Evolutionary conservation across 2,329 filamentous ascomycete species (phyloP), one percentile per base, ranked within the genome.

Genomic region (Aspergillus neoniger): DNA sequence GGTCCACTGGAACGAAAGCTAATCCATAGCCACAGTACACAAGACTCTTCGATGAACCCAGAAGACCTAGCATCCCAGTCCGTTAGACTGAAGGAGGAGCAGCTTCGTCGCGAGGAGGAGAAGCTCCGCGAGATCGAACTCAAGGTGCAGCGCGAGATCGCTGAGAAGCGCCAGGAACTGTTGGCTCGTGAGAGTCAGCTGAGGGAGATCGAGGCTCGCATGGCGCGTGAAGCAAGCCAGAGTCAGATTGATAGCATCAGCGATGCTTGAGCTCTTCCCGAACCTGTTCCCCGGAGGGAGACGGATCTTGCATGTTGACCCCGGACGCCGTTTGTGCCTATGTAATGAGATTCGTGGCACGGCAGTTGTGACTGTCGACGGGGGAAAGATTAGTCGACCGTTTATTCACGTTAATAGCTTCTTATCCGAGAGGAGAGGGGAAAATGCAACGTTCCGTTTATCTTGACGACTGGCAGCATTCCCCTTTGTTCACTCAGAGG

Each of bases 131-230:
- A 99, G 83, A 98, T 99, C 77, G 95, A 99, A 79, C 85, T 97
- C 83, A 99, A 99, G 89, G 95, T 99, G 65, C 95, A 99, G 83
- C 91, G 95, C 76, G 95, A 99, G 82, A 99, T 99, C 84, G 96
- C 97, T 82, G 95, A 98, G 87, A 99, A 99, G 88, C 89, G 95
- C 82, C 95, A 99, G 83, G 95, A 99, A 81, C 86, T 99, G 64
- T 79, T 99, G 80, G 95, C 95, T 67, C 92, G 95, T 79, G 95
- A 99, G 83, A 96, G 92, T 74, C 95, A 99, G 83, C 88, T 99
- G 72, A 94, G 95, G 81, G 95, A 99, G 84, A 97, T 99, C 76
- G 94, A 98, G 81, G 94, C 93, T 65, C 90, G 94, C 75, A 97
- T 98, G 94, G 89, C 93, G 76, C 88, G 93, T 77, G 92, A 96